Evolutionary conservation across 441 rosid species (phyloP), one percentile per base, ranked within the genome.

Genomic region (California macrophylla): DNA sequence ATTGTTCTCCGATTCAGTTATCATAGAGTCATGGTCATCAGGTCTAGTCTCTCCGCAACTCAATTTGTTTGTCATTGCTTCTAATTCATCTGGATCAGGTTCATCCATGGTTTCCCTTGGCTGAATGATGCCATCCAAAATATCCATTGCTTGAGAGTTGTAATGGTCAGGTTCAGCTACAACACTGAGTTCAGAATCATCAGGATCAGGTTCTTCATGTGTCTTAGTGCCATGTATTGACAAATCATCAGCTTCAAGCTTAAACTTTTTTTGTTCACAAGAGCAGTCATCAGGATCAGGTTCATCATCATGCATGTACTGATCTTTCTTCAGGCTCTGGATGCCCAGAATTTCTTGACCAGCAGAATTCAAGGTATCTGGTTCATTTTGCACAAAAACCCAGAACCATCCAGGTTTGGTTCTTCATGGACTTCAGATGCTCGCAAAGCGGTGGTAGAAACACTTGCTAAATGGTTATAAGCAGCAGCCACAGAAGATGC

Each of bases 401-500:
- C 72, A 24, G 88, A 77, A 77, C 86, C 89, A 84, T 89, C 91
- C 24, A 82, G 85, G 66, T 88, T 90, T 68, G 92, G 87, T 77
- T 89, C 94, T 68, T 80, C 83, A 9, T 72, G 75, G n/a, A 54
- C 77, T 80, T 82, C 82, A 61, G 84, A 77, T 75, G 24, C 75
- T 62, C 68, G 78, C 13, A 25, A 74, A 75, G 8, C 34, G 65
- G 65, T 67, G 25, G 38, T 72, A 71, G 81, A 75, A 56, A 79
- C 68, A 52, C 73, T 69, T 64, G 76, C 84, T 64, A 85, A 72
- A 73, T 95, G 94, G 62, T 62, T 83, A 81, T 80, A 90, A 65
- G 98, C 98, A 86, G 99, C 99, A 77, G 85, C 83, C 71, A 87
- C 94, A 13, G 97, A 90, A 61, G 96, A 80, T 45, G 78, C 87